A percentile compares a stretch with the other conserved stretches of the same genome.
Evolutionary conservation across 1,139 yeast genomes (phyloP).

Genomic region (Yamadazyma aaseri): DNA sequence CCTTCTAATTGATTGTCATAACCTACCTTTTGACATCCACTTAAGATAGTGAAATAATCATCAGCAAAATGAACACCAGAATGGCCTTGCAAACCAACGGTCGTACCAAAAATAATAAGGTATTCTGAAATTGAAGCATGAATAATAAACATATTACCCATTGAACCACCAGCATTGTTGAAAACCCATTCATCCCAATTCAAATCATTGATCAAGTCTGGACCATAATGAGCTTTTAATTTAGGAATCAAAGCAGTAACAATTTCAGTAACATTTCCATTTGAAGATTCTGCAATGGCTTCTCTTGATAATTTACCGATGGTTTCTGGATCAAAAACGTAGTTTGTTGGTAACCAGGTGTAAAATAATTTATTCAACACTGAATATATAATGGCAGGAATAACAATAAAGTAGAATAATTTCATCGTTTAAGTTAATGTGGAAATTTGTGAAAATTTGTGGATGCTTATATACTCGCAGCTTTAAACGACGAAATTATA

Average conservation of each 20-base stretch:
- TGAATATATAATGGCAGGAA: constrained; percentile 25
- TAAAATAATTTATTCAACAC: constrained; percentile 42
- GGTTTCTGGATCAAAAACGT: constrained; percentile 53
- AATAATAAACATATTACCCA: constrained; percentile 94
- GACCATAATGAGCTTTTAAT: constrained; percentile 57
- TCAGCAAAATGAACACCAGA: constrained; percentile 94
- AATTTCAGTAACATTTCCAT: constrained; percentile 59
- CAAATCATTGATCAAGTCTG: constrained; percentile 63
- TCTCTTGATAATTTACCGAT: constrained; percentile 50
- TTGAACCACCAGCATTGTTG: constrained; percentile 98
- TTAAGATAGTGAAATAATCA: constrained; percentile 88
- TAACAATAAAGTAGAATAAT: constrained; percentile 19
- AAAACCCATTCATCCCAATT: constrained; percentile 86
- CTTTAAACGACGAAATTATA: not conserved
- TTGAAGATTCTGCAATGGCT: constrained; percentile 52
- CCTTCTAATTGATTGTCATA: constrained; percentile 57
- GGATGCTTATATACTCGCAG: too few relatives aligned
- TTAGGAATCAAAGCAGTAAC: constrained; percentile 60
- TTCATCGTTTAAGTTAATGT: constrained; percentile 17
- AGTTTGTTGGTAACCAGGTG: constrained; percentile 70
- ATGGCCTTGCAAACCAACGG: constrained; percentile 95
- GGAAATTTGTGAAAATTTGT: too few relatives aligned
- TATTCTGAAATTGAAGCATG: constrained; percentile 97
- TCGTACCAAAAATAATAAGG: constrained; percentile 82
- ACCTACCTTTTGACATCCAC: constrained; percentile 78